Evolutionary conservation across 1,139 yeast genomes (phyloP), one percentile per base, ranked within the genome.

Genomic region (Sugiyamaella sp.): DNA sequence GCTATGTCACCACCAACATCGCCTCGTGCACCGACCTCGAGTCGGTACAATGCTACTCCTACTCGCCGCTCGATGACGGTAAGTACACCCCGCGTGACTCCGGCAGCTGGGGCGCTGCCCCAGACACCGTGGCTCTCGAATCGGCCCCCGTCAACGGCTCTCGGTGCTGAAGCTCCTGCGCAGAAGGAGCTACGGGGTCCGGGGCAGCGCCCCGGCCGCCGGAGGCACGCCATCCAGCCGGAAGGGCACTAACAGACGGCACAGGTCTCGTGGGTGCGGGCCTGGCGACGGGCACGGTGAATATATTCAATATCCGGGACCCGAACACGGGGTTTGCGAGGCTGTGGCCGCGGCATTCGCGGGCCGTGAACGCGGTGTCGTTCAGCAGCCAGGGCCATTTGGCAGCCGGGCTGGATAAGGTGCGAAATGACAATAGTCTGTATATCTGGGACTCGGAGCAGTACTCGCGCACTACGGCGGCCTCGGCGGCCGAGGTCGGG

Each of bases 371-470:
- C 64, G 71, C 91, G 1, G 68, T 90, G 1, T 79, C 91, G 1
- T 86, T 90, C 70, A 87, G 82, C 66, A 74, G 77, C 22, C 74
- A 76, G 40, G 87, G 86, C 1, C 69, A 86, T 41, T 72, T 90
- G 4, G 97, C 90, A 0, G 82, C 85, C 24, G 96, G 96, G 0
- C 78, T 85, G 57, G 97, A 90, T 60, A 83, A 89, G 62, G 85
- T 87, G 6, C 76, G 93, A 52, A 89, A 84, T 61, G 96, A 89
- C 64, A 80, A 82, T 55, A 84, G 95, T 24, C 72, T 91, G 48
- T 87, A 86, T 62, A 76, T 91, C 10, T 90, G 95, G 93, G 89
- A 89, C 65, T 75, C 88, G n/a, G 82, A 80, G 53, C 84, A 81
- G 47, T 46, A 41, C 32, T 24, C 48, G 6, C 38, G 53, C 4